Evolutionary conservation across 805 yeast species (phyloP).

Genomic region (Komagataella phaffii): DNA sequence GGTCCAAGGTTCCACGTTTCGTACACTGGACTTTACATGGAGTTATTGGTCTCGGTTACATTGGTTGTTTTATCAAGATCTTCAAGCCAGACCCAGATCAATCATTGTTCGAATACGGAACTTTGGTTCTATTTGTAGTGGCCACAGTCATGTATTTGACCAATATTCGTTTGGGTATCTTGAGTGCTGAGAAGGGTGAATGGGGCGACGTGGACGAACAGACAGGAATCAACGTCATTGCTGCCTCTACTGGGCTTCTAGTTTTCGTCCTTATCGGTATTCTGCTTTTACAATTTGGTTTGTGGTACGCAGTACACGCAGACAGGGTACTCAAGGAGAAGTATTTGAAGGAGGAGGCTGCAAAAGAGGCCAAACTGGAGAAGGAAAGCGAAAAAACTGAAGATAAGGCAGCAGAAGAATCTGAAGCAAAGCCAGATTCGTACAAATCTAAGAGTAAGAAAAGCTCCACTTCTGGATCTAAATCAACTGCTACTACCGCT

Average conservation of each 20-base stretch:
- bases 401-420: slow-evolving; percentile 1
- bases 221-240: slow-evolving; percentile 84
- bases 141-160: slow-evolving; percentile 74
- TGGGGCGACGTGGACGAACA: slow-evolving; percentile 92
- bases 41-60: slow-evolving; percentile 49
- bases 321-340: slow-evolving; percentile 13
- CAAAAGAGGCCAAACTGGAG: slow-evolving; percentile 1
- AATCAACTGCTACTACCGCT: background rate
- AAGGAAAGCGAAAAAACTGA: background rate
- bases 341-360: slow-evolving; percentile 11
- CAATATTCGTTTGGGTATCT: slow-evolving; percentile 71
- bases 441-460: background rate
- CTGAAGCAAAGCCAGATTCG: background rate
- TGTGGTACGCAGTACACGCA: slow-evolving; percentile 55
- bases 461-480: background rate
- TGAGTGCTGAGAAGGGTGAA: slow-evolving; percentile 50
- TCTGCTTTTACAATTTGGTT: slow-evolving; percentile 74
- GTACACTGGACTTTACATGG: slow-evolving; percentile 51
- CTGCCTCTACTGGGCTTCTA: slow-evolving; percentile 75
- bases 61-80: slow-evolving; percentile 65
- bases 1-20: slow-evolving; percentile 53
- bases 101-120: slow-evolving; percentile 81
- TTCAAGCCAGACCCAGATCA: slow-evolving; percentile 81
- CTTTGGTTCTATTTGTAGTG: slow-evolving; percentile 59
- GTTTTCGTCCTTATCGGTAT: slow-evolving; percentile 64